Conservation (phyloP, 1,139 yeast genomes). For the Candida gigantensis region DNA sequence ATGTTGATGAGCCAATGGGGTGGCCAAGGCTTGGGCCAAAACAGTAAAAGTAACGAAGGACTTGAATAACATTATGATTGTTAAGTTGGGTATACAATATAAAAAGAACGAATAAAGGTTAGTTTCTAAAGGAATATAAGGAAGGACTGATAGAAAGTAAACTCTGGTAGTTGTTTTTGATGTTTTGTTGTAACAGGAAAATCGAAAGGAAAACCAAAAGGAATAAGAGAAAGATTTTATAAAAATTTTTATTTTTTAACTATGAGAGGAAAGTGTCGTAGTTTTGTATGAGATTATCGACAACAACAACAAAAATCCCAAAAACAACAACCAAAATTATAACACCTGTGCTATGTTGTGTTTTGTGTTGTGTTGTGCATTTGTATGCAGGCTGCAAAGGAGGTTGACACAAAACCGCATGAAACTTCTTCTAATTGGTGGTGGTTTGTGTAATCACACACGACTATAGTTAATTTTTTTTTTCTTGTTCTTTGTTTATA, state of each 20-base stretch:
- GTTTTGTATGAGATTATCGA: conserved; percentile 4
- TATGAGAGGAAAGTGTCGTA: conserved; percentile 1
- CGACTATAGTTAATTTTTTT: too few species aligned
- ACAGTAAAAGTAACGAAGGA: conserved; percentile 39
- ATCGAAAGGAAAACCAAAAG: not conserved
- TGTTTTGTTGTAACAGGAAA: conserved; percentile 4
- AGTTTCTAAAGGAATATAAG: conserved; percentile 11
- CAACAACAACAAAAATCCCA: not conserved
- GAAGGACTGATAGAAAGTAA: conserved; percentile 14
- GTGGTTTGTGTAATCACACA: too few species aligned
- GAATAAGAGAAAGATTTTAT: too few species aligned
- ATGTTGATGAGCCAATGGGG: conserved; percentile 37
- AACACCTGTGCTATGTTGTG: too few species aligned
- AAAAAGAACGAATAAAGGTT: conserved; percentile 6
- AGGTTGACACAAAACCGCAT: too few species aligned
- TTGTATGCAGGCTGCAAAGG: too few species aligned
- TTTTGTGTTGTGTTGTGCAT: too few species aligned
- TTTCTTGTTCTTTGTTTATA: too few species aligned
- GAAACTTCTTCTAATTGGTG: too few species aligned
- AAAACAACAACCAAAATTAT: conserved; percentile 1
- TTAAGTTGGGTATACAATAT: conserved; percentile 2
- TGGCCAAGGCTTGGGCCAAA: conserved; percentile 27
- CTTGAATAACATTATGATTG: conserved; percentile 57
- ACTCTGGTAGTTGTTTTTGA: conserved; percentile 5
- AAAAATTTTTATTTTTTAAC: too few species aligned